These are phyloP conservation scores for Fusarium pseudonygamai DNA, from an alignment of 2,329 filamentous ascomycete species.

Conservation along the genomic window DNA sequence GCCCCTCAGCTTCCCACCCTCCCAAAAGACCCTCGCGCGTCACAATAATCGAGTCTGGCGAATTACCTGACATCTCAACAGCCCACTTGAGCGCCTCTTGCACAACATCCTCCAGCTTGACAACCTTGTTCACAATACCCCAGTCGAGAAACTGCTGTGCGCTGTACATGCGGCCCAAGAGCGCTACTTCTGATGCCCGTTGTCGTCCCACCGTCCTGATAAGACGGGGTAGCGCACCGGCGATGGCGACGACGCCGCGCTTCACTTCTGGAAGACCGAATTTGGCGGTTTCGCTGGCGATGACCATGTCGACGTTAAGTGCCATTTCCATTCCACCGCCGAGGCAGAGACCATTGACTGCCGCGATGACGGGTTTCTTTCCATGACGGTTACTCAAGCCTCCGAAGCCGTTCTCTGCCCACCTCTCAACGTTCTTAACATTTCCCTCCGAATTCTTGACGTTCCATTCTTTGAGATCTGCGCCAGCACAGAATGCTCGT, in stretches of 20 bases:
- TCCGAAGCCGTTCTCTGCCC: conserved; percentile 62
- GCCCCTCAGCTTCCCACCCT: conserved; percentile 76
- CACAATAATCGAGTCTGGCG: conserved; percentile 81
- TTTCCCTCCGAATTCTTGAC: conserved; percentile 49
- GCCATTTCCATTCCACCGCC: conserved; percentile 81
- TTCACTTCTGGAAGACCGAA: conserved; percentile 77
- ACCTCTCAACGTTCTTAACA: conserved; percentile 52
- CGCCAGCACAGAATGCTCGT: conserved; percentile 73
- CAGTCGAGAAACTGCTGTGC: conserved; percentile 69
- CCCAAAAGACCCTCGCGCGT: conserved; percentile 75
- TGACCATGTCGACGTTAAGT: conserved; percentile 74
- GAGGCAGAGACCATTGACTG: conserved; percentile 77
- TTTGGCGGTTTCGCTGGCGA: conserved; percentile 63
- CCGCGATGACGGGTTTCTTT: conserved; percentile 77
- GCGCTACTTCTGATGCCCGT: conserved; percentile 75
- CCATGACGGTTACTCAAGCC: conserved; percentile 71
- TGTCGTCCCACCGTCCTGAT: conserved; percentile 70
- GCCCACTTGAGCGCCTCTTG: conserved; percentile 70
- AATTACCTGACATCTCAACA: conserved; percentile 68
- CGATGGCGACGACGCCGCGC: conserved; percentile 74
- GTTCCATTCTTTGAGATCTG: conserved; percentile 73
- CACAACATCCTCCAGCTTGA: conserved; percentile 56
- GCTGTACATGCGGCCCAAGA: conserved; percentile 68
- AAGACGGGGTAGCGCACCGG: conserved; percentile 73
- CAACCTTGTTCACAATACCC: conserved; percentile 75